phyloP scores from a whole-genome alignment of 495 filamentous ascomycete genomes.

The Mytilinidion resinicola region DNA sequence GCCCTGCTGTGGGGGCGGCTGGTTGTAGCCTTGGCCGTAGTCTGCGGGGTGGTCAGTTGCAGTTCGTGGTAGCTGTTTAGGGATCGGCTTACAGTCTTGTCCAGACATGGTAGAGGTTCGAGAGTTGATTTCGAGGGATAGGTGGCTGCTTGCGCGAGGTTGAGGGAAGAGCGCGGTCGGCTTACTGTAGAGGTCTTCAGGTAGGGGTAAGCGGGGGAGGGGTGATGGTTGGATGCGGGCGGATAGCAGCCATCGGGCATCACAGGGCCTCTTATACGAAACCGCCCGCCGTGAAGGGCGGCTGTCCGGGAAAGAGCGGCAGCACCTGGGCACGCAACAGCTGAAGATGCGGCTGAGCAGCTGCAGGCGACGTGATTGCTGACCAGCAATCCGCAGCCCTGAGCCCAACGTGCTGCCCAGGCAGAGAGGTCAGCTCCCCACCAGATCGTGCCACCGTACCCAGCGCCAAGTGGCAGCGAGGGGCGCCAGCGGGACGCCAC shows the following conservation, averaged over 20 bases:
- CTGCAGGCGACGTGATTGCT: too few relatives aligned
- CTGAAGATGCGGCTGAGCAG: constrained; percentile 2
- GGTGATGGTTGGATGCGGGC: background rate
- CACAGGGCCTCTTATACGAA: constrained; percentile 3
- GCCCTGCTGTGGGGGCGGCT: constrained; percentile 13
- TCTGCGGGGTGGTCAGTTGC: background rate
- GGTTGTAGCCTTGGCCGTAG: constrained; percentile 9
- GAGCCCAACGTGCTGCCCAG: background rate
- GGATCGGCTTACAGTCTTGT: background rate
- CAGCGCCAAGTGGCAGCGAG: too few relatives aligned
- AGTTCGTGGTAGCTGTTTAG: background rate
- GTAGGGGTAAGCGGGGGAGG: constrained; percentile 2
- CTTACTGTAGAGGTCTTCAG: background rate
- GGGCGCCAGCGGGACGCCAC: background rate
- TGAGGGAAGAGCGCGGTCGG: background rate
- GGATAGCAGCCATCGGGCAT: background rate
- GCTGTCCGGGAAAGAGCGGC: background rate
- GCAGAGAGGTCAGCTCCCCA: background rate
- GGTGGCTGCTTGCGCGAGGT: background rate
- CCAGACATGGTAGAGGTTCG: background rate
- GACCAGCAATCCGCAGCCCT: background rate
- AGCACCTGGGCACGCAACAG: background rate
- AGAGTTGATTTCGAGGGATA: background rate
- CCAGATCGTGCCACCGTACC: background rate
- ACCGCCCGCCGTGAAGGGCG: background rate